Evolutionary conservation across 2,329 filamentous ascomycete species (phyloP), one percentile per base, ranked within the genome.

Genomic region (Teratosphaeria epicoccoides): DNA sequence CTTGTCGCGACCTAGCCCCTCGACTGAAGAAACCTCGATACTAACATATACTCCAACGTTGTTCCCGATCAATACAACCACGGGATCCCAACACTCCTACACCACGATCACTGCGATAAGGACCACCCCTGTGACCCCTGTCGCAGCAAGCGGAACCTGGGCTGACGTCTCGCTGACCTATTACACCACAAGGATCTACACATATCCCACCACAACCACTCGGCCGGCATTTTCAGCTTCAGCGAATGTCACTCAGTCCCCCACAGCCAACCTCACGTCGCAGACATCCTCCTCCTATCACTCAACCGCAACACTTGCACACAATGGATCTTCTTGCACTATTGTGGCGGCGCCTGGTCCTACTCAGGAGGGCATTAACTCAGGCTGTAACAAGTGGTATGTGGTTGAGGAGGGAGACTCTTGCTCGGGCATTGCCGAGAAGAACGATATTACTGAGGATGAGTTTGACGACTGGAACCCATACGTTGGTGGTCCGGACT

Each of bases 401-500:
- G 56, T 56, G 20, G 59, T 57, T 5, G 45, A 50, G 9, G 47
- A 55, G 33, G 59, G 58, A 24, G 61, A 64, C 43, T 58, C 52
- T 48, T 64, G 61, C 52, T 55, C 50, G 25, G 40, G 23, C 6
- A 54, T 63, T 22, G 61, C 61, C 11, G 24, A 48, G 10, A 24
- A 49, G 10, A 57, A 51, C 37, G 57, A 52, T 33, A 55, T 63
- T 17, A 26, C 49, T 17, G 52, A 53, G 11, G 52, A 55, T n/a
- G 56, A 53, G 1, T 63, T 63, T 54, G 60, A 58, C 51, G 29
- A 49, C 6, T 63, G 60, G 59, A 63, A 63, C 44, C 60, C 60
- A 17, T 40, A 22, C 33, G 33, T 40, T 7, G 33, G 33, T 40
- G 33, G 33, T 40, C 33, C 33, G 33, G 33, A 40, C 33, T 40